Conservation (phyloP, 495 filamentous ascomycete species). For the Xylaria cubensis region DNA sequence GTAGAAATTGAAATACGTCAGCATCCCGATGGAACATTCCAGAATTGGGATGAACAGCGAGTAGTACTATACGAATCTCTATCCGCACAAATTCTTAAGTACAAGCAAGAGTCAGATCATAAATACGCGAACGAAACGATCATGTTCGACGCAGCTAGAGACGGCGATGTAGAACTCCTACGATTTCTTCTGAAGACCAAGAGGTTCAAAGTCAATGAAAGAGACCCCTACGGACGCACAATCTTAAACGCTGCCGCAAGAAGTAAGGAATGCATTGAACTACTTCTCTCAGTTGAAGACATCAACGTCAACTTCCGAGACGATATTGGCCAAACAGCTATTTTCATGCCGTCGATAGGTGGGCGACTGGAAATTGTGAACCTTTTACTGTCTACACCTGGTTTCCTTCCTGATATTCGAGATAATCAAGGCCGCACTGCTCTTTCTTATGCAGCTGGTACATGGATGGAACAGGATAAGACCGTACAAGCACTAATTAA, state of each 20-base stretch:
- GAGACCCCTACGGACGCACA: not conserved
- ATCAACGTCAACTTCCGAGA: not conserved
- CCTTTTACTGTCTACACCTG: not conserved
- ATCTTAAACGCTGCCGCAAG: not conserved
- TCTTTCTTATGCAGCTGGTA: not conserved
- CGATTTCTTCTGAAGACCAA: not conserved
- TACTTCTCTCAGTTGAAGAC: not conserved
- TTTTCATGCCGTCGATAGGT: not conserved
- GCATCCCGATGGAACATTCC: not conserved
- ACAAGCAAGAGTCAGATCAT: not conserved
- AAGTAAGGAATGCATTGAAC: not conserved
- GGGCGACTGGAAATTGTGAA: not conserved
- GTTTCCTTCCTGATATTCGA: not conserved
- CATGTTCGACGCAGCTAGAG: not conserved
- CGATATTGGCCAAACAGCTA: not conserved
- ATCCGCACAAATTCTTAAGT: not conserved
- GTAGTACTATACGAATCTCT: not conserved
- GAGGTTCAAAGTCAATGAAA: not conserved
- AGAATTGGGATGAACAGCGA: not conserved
- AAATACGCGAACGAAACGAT: not conserved
- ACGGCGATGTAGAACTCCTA: not conserved
- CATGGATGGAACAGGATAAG: not conserved
- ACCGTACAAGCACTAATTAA: not conserved
- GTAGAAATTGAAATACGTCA: not conserved
- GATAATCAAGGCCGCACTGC: not conserved